Percentiles rank a stretch among this genome's conserved stretches.
Evolutionary conservation across 352 stramenopile genomes (phyloP).

Genomic region (Phytopythium montanum): DNA sequence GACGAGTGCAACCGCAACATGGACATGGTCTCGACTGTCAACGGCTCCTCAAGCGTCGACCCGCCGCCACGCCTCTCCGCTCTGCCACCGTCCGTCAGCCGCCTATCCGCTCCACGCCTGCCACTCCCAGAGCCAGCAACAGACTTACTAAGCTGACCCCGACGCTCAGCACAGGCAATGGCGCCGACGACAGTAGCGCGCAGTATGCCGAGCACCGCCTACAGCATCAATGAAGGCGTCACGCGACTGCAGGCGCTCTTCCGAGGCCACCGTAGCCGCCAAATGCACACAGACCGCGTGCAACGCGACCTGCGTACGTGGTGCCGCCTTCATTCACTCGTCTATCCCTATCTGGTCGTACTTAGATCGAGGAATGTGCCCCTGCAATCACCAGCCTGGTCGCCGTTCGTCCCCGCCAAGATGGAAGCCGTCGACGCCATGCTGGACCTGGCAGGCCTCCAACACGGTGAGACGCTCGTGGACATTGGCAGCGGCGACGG

Average conservation of each 20-base stretch:
- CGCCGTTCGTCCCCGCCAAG: conserved; percentile 62
- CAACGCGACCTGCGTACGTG: conserved; percentile 42
- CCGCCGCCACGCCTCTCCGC: too few relatives aligned
- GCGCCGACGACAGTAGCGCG: not conserved
- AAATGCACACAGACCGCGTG: conserved; percentile 53
- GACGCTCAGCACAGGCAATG: not conserved
- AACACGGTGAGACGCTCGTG: conserved; percentile 40
- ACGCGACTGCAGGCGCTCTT: conserved; percentile 56
- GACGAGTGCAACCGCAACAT: not conserved
- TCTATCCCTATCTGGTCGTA: not conserved
- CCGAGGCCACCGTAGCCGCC: conserved; percentile 41
- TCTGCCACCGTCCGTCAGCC: too few relatives aligned
- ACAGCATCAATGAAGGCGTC: conserved; percentile 11
- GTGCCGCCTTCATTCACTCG: not conserved
- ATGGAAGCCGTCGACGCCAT: conserved; percentile 52
- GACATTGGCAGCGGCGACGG: conserved; percentile 69
- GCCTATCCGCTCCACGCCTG: too few relatives aligned
- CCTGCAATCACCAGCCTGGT: conserved; percentile 38
- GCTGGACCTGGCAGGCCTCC: conserved; percentile 33
- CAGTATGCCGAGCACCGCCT: not conserved
- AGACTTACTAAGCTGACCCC: too few relatives aligned
- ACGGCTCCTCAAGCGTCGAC: not conserved
- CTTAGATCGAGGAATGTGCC: not conserved
- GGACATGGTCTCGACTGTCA: not conserved
- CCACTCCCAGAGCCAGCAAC: too few relatives aligned